Evolutionary conservation across 1,284 basidiomycete genomes (phyloP), one percentile per base, ranked within the genome.

Genomic region (Rhizopogon hawkerae): DNA sequence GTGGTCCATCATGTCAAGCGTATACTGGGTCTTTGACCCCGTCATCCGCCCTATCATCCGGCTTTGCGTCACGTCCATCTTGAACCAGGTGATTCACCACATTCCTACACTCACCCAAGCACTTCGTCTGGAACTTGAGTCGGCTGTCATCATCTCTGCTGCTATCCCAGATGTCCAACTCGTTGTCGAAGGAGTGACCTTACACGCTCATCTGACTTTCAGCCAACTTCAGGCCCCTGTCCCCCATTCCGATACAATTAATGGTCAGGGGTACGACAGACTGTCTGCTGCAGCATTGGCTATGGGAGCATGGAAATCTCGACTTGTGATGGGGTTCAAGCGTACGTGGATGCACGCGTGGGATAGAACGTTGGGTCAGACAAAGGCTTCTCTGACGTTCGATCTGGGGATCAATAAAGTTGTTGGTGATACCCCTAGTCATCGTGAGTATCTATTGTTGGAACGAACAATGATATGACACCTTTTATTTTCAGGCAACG

Each of bases 291-390:
- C 52, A 74, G 78, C 54, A 9, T 60, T 65, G 26, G 66, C 63
- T 2, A 73, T 83, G 62, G 72, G 75, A 1, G 75, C 77, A 13
- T 83, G 79, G 80, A 80, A 76, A 57, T 74, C 72, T 16, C 74
- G 81, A 35, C 62, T 87, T 47, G 71, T 72, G 38, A 74, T 72
- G 46, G 81, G 83, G 55, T 69, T 85, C 43, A 72, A 69, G 35
- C 70, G 85, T 48, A 77, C 83, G 36, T 76, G 83, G 72, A 73
- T 71, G 11, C 70, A 83, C 50, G 79, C 83, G 35, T 76, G 84
- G 72, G 79, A 84, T 50, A 72, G 78, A 45, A 84, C 83, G 24
- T 77, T 83, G 70, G 83, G 81, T 18, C 73, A 72, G 43, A 80
- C 77, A 37, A 74, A 74, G 50, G 83, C 79, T 23, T 71, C 70